Base-by-base conservation (phyloP, 2,329 filamentous ascomycete genomes). In the Cadophora sp. region DNA sequence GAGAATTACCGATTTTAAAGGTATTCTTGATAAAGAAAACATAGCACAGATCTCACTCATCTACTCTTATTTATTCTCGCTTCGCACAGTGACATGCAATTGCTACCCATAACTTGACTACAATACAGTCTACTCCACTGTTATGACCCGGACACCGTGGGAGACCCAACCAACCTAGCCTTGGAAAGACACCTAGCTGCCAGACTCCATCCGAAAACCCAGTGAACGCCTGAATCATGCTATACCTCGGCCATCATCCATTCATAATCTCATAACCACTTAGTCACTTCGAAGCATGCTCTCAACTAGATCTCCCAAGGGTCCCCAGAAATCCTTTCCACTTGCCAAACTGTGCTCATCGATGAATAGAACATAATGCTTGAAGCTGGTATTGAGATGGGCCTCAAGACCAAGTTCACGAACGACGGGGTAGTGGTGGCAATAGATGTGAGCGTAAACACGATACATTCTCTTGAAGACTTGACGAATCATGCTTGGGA, bases 401-500 rank as follows among this genome's bases (percentile, higher is more conserved):
- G 97, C 94, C 81, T 99, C 96, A 68, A 99, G 87, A 26, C 96
- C 96, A 48, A 99, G 87, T 79, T 97, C 94, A 68, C 97, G 92
- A 74, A 99, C 91, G 73, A 99, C 94, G 43, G 94, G 94, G 82
- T 99, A 99, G 83, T 99, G 96, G 81, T 99, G 96, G 84, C 97
- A 99, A 88, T 99, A 99, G 76, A 99, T 97, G 83, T 99, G 96
- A 53, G 96, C 96, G 80, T 99, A 99, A 71, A 99, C 95, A 74
- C 96, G 92, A 83, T 98, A 99, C 83, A 99, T 91, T 78, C 96
- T 92, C 87, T 99, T 99, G 89, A 98, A 98, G 79, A 99, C 94
- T 82, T 97, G 95, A 74, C 93, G 92, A 71, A 97, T 90, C 66
- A 97, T 90, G 66, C 89, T 85, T 8, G 93, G 91, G 82, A 99